Evolutionary conservation across 2,329 filamentous ascomycete genomes (phyloP).

Genomic region (Capronia americana): DNA sequence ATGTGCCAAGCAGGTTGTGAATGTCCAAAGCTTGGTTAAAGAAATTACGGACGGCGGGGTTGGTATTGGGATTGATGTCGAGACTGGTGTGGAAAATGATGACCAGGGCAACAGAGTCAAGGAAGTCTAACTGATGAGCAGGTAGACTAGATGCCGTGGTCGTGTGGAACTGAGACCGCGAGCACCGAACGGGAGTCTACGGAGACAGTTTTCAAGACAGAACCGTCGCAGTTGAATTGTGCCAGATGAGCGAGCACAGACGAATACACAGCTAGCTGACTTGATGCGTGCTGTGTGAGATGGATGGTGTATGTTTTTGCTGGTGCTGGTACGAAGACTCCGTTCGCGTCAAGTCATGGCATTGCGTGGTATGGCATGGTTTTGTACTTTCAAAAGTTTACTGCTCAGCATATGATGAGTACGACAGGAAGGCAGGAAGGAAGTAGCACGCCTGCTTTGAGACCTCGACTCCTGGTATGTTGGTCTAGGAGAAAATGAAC

Average conservation of each 20-base stretch:
- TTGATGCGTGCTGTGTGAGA: background rate
- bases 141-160: background rate
- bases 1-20: slow-evolving; percentile 26
- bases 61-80: background rate
- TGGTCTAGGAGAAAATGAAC: too few relatives aligned
- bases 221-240: background rate
- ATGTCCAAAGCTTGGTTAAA: slow-evolving; percentile 20
- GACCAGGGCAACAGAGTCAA: background rate
- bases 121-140: background rate
- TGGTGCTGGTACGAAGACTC: background rate
- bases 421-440: background rate
- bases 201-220: background rate
- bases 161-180: too few relatives aligned
- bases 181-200: background rate
- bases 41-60: background rate
- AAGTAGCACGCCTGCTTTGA: too few relatives aligned
- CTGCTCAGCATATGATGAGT: background rate
- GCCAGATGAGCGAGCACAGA: background rate
- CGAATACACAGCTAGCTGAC: background rate
- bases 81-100: background rate
- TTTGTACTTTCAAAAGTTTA: background rate
- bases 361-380: background rate
- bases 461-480: too few relatives aligned
- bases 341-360: background rate
- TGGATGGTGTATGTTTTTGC: background rate